Conservation (phyloP, 2,329 filamentous ascomycete genomes). For the Pseudogymnoascus sp. region DNA sequence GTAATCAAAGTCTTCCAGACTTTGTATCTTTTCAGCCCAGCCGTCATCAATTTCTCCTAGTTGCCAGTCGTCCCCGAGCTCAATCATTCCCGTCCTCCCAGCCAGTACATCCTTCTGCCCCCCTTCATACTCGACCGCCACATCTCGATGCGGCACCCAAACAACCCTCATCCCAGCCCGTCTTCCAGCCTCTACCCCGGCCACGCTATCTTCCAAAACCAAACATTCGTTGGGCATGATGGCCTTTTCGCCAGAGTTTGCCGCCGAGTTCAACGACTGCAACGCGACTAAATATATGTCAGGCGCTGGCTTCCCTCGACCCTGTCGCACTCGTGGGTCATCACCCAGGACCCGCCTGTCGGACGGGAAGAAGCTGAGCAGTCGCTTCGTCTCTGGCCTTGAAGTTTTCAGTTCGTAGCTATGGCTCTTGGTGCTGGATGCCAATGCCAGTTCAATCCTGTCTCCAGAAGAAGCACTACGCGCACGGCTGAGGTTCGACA, state of each 20-base stretch:
- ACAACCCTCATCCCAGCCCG: constrained; percentile 66
- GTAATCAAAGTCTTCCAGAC: constrained; percentile 30
- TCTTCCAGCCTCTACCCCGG: constrained; percentile 61
- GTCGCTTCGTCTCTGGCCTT: constrained; percentile 19
- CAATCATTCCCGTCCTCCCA: constrained; percentile 24
- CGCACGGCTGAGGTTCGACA: constrained; percentile 36
- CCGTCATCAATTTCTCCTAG: constrained; percentile 30
- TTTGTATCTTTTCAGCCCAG: constrained; percentile 29
- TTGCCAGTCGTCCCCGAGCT: constrained; percentile 27
- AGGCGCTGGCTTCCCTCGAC: constrained; percentile 62
- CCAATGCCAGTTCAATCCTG: constrained; percentile 52
- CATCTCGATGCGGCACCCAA: constrained; percentile 47
- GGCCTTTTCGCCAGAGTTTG: constrained; percentile 37
- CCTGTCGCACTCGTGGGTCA: constrained; percentile 51
- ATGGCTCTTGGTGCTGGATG: constrained; percentile 50
- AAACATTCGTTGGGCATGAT: constrained; percentile 60
- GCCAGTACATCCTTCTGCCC: constrained; percentile 26
- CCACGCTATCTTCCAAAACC: constrained; percentile 67
- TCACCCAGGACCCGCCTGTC: constrained; percentile 55
- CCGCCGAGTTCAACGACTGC: constrained; percentile 51
- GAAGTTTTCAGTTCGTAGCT: constrained; percentile 57
- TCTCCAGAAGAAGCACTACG: constrained; percentile 17
- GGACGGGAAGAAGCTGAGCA: constrained; percentile 39
- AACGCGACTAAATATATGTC: constrained; percentile 66
- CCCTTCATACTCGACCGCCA: constrained; percentile 28